Percentiles rank a stretch among this genome's conserved stretches.
Conservation (phyloP, 2,329 filamentous ascomycete genomes). For the Macrophomina tecta region DNA sequence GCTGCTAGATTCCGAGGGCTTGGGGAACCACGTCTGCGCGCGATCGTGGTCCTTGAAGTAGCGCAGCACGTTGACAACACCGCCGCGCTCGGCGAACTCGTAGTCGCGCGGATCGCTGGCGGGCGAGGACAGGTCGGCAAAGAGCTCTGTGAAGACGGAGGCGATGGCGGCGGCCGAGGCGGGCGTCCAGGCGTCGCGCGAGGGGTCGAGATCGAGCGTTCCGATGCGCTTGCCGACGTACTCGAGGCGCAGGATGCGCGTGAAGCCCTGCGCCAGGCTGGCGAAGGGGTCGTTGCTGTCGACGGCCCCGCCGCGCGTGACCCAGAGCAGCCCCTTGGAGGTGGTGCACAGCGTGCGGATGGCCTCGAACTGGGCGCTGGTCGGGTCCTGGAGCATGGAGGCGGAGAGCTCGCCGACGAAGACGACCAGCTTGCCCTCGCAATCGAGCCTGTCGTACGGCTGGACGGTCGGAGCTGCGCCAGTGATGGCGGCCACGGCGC, state of each 20-base stretch:
- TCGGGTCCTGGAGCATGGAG: neutral
- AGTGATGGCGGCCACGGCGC: neutral
- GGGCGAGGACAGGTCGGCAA: neutral
- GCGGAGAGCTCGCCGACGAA: neutral
- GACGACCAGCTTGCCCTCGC: neutral
- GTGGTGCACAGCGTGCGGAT: neutral
- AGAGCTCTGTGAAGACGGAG: neutral
- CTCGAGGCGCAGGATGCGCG: conserved; percentile 8
- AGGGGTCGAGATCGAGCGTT: conserved; percentile 9
- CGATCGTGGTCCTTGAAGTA: neutral
- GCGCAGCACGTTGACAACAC: neutral
- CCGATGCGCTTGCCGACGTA: neutral
- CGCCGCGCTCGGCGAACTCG: conserved; percentile 8
- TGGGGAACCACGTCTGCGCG: neutral
- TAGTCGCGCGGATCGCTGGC: neutral
- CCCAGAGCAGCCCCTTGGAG: conserved; percentile 1
- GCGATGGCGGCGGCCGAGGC: neutral
- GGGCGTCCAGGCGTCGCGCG: neutral
- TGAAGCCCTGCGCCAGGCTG: neutral
- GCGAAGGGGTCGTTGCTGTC: neutral
- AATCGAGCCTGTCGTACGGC: conserved; percentile 2
- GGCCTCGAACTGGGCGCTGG: neutral
- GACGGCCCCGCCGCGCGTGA: neutral
- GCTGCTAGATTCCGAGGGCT: neutral
- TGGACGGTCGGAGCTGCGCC: conserved; percentile 7